Evolutionary conservation across 139 green algal species (phyloP), one percentile per base, ranked within the genome.

Genomic region (Gonium pectorale): DNA sequence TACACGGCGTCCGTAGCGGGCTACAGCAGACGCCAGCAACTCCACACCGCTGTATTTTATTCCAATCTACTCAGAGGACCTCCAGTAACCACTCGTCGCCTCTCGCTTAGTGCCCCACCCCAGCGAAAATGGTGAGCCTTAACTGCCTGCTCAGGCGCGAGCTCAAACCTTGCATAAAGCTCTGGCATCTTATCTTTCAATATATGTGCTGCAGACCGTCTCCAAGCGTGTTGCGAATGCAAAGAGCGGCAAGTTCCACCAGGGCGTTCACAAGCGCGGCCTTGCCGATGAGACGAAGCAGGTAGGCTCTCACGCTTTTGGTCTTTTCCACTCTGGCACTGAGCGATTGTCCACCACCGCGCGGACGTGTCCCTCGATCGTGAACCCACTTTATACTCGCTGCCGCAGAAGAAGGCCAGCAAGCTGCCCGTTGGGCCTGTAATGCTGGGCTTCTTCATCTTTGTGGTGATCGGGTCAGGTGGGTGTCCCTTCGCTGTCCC

Each of bases 371-470:
- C 7, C 9, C 3, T 54, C 29, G 59, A 67, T 60, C 13, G 46
- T 15, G 46, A 15, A 24, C 46, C 13, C 46, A 24, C 13, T 24
- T 54, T 11, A 11, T 15, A 54, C 46, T 54, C 46, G 13, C 31
- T 56, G 31, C 70, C 70, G 62, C 70, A 86, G 79, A 90, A 93
- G 83, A 87, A 92, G 83, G 90, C 90, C 51, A 84, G 75, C 66
- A 88, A 90, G 78, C 31, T 93, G 17, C 80, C 91, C 11, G 93
- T 95, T 11, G 93, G 92, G 27, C 92, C 92, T 2, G 54, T 95
- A 9, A 86, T 96, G 86, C 89, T 96, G 67, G 94, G 89, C n/a
- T 96, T 96, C 90, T 96, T 96, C 89, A 80, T 96, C 44, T 96
- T 96, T 87, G 94, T 96, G 5, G 91, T 96, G 0, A 90, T 95